Evolutionary conservation across 306 rosid species (phyloP).

Genomic region (Cucumis hystrix): DNA sequence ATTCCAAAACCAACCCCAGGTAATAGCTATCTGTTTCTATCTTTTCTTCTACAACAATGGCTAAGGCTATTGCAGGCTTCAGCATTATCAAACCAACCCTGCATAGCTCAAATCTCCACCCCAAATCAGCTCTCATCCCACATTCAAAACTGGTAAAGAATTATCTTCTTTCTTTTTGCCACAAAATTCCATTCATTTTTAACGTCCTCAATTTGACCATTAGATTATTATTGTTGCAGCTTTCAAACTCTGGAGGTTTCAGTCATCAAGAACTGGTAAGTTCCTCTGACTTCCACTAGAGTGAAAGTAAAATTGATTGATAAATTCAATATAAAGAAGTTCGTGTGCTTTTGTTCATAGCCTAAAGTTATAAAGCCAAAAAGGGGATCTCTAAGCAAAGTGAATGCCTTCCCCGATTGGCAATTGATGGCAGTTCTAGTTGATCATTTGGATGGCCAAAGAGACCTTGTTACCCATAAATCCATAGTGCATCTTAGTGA

Average conservation of each 20-base stretch:
- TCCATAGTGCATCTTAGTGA: constrained; percentile 59
- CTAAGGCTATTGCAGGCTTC: constrained; percentile 27
- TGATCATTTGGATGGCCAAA: constrained; percentile 33
- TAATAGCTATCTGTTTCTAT: not conserved
- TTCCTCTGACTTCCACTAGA: not conserved
- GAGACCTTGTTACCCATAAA: constrained; percentile 30
- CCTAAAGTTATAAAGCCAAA: constrained; percentile 16
- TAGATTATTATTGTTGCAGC: constrained; percentile 28
- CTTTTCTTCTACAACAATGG: constrained; percentile 13
- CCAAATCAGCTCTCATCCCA: constrained; percentile 13
- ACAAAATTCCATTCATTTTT: not conserved
- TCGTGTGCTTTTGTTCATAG: constrained; percentile 8
- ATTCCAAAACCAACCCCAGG: not conserved
- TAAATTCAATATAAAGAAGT: not conserved
- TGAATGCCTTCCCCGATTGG: constrained; percentile 50
- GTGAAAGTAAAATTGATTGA: not conserved
- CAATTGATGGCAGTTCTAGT: constrained; percentile 46
- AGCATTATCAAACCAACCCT: constrained; percentile 21
- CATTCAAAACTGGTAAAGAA: constrained; percentile 16
- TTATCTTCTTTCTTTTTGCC: not conserved
- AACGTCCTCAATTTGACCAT: not conserved
- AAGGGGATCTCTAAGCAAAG: constrained; percentile 42
- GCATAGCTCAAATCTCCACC: constrained; percentile 7
- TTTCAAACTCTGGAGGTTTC: constrained; percentile 33
- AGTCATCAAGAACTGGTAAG: constrained; percentile 26